A percentile compares a stretch with the other conserved stretches of the same genome.
Conservation (phyloP, 768 basidiomycete genomes). For the Phanerodontia chrysosporium region DNA sequence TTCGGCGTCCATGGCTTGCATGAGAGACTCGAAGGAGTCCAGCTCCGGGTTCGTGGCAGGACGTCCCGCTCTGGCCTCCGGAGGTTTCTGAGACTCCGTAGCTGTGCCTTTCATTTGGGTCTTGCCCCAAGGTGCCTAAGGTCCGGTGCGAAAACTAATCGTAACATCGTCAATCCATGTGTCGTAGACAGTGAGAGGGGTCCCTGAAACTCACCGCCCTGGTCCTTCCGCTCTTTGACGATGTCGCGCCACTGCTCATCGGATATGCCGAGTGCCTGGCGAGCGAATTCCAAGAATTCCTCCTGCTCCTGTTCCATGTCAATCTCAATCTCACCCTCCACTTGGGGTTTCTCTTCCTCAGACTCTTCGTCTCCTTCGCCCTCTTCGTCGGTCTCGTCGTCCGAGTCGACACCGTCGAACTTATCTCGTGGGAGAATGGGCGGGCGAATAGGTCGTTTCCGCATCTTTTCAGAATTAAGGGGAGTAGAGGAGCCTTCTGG, state of each 20-base stretch:
- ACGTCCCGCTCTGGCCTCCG: slow-evolving; percentile 31
- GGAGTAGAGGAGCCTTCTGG: background rate
- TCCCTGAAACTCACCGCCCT: slow-evolving; percentile 65
- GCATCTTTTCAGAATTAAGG: background rate
- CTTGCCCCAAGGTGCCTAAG: slow-evolving; percentile 9
- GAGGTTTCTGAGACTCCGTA: slow-evolving; percentile 15
- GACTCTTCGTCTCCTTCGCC: slow-evolving; percentile 51
- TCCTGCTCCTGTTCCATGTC: slow-evolving; percentile 93
- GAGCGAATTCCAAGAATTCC: slow-evolving; percentile 93
- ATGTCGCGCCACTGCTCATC: slow-evolving; percentile 92
- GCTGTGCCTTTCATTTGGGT: background rate
- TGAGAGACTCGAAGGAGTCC: slow-evolving; percentile 92
- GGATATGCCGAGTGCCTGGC: slow-evolving; percentile 84
- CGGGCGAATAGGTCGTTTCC: slow-evolving; percentile 53
- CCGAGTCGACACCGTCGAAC: slow-evolving; percentile 86
- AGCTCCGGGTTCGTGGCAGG: slow-evolving; percentile 54
- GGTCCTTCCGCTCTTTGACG: slow-evolving; percentile 63
- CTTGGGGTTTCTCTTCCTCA: slow-evolving; percentile 79
- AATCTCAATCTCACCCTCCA: slow-evolving; percentile 80
- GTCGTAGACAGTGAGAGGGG: slow-evolving; percentile 1
- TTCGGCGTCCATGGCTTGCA: slow-evolving; percentile 92
- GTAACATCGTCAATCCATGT: background rate
- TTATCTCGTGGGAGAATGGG: slow-evolving; percentile 79
- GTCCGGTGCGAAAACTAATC: slow-evolving; percentile 56
- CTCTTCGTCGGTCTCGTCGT: slow-evolving; percentile 78